A percentile compares a stretch with the other conserved stretches of the same genome.
These are phyloP conservation scores for Penstemon barbatus DNA, from an alignment of 257 asterid species.

Conservation along the genomic window DNA sequence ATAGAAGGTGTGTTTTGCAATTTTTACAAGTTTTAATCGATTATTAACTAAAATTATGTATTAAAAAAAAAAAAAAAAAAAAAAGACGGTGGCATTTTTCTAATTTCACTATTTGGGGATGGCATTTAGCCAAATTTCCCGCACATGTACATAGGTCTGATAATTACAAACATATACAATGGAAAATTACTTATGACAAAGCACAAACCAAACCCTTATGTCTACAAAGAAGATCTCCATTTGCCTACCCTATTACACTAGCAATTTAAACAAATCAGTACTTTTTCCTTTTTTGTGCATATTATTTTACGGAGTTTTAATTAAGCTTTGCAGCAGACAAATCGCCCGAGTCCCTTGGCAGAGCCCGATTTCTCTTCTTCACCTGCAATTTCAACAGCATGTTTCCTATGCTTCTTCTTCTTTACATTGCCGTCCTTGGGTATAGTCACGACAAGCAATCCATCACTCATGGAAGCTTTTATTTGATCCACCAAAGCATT, in stretches of 20 bases:
- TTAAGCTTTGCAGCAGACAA: conserved; percentile 45
- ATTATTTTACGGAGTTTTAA: not conserved
- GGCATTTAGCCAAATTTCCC: too few relatives aligned
- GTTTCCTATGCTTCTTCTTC: conserved; percentile 31
- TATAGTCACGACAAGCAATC: conserved; percentile 40
- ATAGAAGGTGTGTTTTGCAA: too few relatives aligned
- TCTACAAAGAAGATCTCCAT: not conserved
- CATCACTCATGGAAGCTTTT: conserved; percentile 43
- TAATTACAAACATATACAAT: too few relatives aligned
- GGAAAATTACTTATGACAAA: too few relatives aligned
- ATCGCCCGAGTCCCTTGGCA: conserved; percentile 36
- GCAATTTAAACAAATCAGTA: conserved; percentile 1
- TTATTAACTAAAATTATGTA: too few relatives aligned
- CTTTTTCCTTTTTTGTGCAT: too few relatives aligned
- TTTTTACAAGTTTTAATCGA: too few relatives aligned
- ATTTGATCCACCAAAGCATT: conserved; percentile 36
- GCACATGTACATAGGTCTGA: too few relatives aligned
- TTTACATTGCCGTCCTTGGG: conserved; percentile 31
- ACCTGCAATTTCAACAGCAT: conserved; percentile 32
- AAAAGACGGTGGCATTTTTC: too few relatives aligned
- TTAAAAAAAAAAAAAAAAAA: too few relatives aligned
- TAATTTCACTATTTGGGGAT: too few relatives aligned
- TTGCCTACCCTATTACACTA: not conserved
- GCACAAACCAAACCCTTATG: not conserved
- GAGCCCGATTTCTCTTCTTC: conserved; percentile 26